These are phyloP conservation scores for Diatrype stigma DNA, from an alignment of 2,329 filamentous ascomycete genomes.

Conservation along the genomic window DNA sequence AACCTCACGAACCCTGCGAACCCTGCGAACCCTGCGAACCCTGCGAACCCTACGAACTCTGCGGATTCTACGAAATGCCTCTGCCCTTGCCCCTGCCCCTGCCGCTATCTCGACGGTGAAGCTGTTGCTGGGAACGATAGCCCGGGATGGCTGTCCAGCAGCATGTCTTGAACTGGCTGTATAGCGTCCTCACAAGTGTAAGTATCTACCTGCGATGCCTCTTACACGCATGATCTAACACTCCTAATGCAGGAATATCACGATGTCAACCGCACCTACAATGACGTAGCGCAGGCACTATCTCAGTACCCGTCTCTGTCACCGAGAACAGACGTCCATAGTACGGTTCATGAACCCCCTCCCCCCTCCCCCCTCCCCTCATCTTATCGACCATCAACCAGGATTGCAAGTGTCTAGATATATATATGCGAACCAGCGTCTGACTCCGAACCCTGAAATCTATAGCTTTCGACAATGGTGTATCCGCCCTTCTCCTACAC, in stretches of 20 bases:
- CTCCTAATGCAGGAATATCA: slow-evolving; percentile 71
- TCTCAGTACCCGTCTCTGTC: slow-evolving; percentile 74
- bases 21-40: no score
- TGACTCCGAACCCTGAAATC: slow-evolving; percentile 15
- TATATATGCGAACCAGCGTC: no score
- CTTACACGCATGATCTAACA: no score
- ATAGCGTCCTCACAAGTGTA: slow-evolving; percentile 81
- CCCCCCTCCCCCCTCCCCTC: slow-evolving; percentile 3
- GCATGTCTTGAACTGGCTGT: slow-evolving; percentile 91
- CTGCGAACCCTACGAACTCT: no score
- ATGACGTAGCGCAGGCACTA: slow-evolving; percentile 80
- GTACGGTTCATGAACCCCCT: slow-evolving; percentile 44
- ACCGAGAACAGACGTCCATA: slow-evolving; percentile 91
- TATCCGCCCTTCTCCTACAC: slow-evolving; percentile 79
- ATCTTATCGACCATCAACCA: background rate
- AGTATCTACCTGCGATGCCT: slow-evolving; percentile 13
- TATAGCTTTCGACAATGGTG: slow-evolving; percentile 81
- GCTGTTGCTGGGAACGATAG: background rate
- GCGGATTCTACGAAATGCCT: background rate
- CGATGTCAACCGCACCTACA: slow-evolving; percentile 89
- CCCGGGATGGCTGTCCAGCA: slow-evolving; percentile 69
- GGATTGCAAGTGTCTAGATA: no score
- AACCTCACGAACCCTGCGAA: no score
- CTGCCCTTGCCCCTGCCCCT: background rate
- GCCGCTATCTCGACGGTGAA: background rate